Percentiles rank a stretch among this genome's conserved stretches.
Evolutionary conservation across 1,284 basidiomycete species (phyloP).

Genomic region (Violaceomyces palustris): DNA sequence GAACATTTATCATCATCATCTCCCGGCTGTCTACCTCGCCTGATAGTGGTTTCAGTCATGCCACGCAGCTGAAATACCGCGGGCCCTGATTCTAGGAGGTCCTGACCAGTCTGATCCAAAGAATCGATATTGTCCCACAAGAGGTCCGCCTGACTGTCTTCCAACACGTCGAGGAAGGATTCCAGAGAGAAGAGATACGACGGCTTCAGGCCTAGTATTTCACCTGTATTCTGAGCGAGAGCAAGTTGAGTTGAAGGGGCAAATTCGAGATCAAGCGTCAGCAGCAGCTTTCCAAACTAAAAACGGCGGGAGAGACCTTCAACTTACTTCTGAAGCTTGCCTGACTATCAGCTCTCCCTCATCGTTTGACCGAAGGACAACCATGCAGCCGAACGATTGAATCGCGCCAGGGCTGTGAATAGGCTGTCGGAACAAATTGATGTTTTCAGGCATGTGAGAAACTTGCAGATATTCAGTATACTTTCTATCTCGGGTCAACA

Average conservation of each 20-base stretch:
- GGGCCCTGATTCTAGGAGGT: slow-evolving; percentile 47
- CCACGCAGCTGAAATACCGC: slow-evolving; percentile 67
- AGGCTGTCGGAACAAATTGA: slow-evolving; percentile 59
- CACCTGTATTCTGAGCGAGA: slow-evolving; percentile 59
- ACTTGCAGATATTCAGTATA: neutral
- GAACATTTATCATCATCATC: slow-evolving; percentile 55
- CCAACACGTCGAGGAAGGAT: slow-evolving; percentile 71
- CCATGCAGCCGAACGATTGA: slow-evolving; percentile 77
- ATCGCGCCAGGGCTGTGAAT: slow-evolving; percentile 79
- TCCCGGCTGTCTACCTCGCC: slow-evolving; percentile 58
- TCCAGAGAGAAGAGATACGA: slow-evolving; percentile 70
- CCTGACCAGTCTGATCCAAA: slow-evolving; percentile 60
- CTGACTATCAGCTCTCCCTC: slow-evolving; percentile 65
- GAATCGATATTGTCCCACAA: slow-evolving; percentile 75
- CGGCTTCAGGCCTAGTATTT: slow-evolving; percentile 70
- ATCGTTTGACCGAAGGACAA: slow-evolving; percentile 67
- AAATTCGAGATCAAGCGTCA: slow-evolving; percentile 5
- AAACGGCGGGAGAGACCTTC: slow-evolving; percentile 47
- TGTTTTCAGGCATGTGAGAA: no score
- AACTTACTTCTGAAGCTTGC: slow-evolving; percentile 73
- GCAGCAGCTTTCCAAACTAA: slow-evolving; percentile 9
- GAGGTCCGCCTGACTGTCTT: slow-evolving; percentile 66
- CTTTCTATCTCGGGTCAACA: no score
- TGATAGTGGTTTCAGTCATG: no score
- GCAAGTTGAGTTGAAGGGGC: neutral